phyloP scores from a whole-genome alignment of 2,329 filamentous ascomycete genomes.

The Coniochaeta sp. region DNA sequence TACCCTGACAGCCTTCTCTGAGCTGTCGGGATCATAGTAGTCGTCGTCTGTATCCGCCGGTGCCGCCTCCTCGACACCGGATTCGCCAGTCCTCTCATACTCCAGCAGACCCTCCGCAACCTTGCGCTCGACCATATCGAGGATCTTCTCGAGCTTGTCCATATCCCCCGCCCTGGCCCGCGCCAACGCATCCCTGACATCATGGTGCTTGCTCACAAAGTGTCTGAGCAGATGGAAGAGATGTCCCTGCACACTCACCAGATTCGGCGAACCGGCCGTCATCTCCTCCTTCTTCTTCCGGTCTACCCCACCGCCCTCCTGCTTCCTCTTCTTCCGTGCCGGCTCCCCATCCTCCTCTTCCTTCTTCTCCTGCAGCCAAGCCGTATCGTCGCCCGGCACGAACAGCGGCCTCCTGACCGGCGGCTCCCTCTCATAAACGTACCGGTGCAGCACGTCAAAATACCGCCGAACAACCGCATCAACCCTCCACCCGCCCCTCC shows the following conservation, averaged over 20 bases:
- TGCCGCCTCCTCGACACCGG: slow-evolving; percentile 12
- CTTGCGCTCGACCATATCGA: slow-evolving; percentile 66
- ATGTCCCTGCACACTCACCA: slow-evolving; percentile 80
- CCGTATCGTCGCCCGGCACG: slow-evolving; percentile 48
- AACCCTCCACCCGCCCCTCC: slow-evolving; percentile 74
- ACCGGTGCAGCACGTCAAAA: slow-evolving; percentile 77
- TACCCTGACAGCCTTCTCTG: slow-evolving; percentile 57
- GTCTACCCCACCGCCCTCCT: slow-evolving; percentile 14
- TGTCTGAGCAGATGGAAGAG: slow-evolving; percentile 86
- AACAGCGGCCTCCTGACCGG: slow-evolving; percentile 68
- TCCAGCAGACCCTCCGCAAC: slow-evolving; percentile 67
- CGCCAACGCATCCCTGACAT: slow-evolving; percentile 80
- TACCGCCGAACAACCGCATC: slow-evolving; percentile 85
- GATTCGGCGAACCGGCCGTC: slow-evolving; percentile 44
- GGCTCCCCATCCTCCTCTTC: slow-evolving; percentile 35
- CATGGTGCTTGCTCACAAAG: slow-evolving; percentile 70
- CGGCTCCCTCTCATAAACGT: slow-evolving; percentile 59
- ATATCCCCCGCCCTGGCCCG: slow-evolving; percentile 64
- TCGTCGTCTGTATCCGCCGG: slow-evolving; percentile 19
- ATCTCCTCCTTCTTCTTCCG: slow-evolving; percentile 27
- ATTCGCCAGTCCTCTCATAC: slow-evolving; percentile 44
- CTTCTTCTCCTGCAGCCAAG: slow-evolving; percentile 32
- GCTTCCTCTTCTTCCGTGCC: slow-evolving; percentile 44
- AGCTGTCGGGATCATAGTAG: slow-evolving; percentile 45
- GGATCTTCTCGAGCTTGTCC: slow-evolving; percentile 65